Evolutionary conservation across 352 stramenopile species (phyloP), one percentile per base, ranked within the genome.

Genomic region (Pilasporangium apinafurcum): DNA sequence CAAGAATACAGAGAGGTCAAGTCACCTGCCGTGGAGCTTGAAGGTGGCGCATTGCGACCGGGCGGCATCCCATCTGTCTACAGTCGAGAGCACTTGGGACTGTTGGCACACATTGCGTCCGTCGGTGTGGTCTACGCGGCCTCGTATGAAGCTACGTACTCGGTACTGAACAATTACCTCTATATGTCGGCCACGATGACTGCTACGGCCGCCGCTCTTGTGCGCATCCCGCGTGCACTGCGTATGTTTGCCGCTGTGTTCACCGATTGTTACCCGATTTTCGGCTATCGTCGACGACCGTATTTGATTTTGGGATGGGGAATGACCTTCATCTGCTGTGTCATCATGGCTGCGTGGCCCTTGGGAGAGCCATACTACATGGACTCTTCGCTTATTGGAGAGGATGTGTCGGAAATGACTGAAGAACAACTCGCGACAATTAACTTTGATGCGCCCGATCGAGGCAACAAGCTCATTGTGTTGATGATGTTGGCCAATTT

Each of bases 261-360:
- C 14, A 81, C 62, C 13, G 84, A 95, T 53, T 86, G 66, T 50
- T 77, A 79, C 40, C 84, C 84, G 9, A 86, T 95, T 46, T 77
- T 68, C 47, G 77, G 81, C 34, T 86, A 85, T 45, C 83, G 76
- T 3, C 65, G 82, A 10, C 83, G 83, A 8, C 72, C 82, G 31
- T 95, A 95, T 51, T 60, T 94, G 41, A 67, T 86, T 20, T 47
- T 86, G 16, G 84, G 84, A 10, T 83, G 69, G 71, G 24, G 33
- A 27, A 25, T 77, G 18, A 55, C 59, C n/a, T 71, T 67, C 50
- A 35, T 62, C 22, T 53, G 49, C 28, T 70, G 65, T 28, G 53
- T 79, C 17, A 16, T 71, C 40, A 78, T 79, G 69, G 66, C 65
- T 2, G 53, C 68, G 18, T 10, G 74, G 22, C 65, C 69, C n/a